A percentile compares a stretch with the other conserved stretches of the same genome.
Evolutionary conservation across 108 stramenopile genomes (phyloP).

Genomic region (Cyclotella choctawhatcheeana): DNA sequence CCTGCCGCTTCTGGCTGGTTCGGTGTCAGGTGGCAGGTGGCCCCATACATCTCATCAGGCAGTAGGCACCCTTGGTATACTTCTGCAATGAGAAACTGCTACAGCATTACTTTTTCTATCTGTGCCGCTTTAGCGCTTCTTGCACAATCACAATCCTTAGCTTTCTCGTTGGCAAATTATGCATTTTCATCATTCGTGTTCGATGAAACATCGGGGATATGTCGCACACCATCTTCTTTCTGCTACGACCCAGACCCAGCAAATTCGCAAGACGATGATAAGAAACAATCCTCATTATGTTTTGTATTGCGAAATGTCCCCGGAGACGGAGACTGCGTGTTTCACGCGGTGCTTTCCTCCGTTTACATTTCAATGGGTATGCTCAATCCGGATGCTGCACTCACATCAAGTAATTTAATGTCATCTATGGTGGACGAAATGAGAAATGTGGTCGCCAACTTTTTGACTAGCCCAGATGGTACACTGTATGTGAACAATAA

Average conservation of each 20-base stretch:
- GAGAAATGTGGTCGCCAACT: conserved; percentile 69
- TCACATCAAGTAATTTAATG: conserved; percentile 6
- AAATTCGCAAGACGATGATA: not conserved
- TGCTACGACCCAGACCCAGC: not conserved
- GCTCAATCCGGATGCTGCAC: conserved; percentile 26
- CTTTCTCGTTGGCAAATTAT: no score
- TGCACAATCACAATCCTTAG: no score
- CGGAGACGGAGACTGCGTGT: conserved; percentile 82
- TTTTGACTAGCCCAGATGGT: conserved; percentile 55
- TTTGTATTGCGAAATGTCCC: conserved; percentile 72
- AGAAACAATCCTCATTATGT: conserved; percentile 6
- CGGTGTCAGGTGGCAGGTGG: no score
- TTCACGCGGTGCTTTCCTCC: conserved; percentile 68
- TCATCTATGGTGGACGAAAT: conserved; percentile 48
- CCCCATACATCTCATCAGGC: no score
- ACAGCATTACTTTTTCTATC: no score
- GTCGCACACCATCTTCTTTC: conserved; percentile 41
- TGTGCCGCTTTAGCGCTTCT: no score
- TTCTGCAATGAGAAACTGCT: no score
- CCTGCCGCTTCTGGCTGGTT: no score
- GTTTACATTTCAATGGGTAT: conserved; percentile 65
- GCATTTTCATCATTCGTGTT: conserved; percentile 37
- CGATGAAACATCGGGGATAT: conserved; percentile 38
- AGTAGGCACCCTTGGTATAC: no score
- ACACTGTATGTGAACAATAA: conserved; percentile 55